Evolutionary conservation across 2,329 filamentous ascomycete genomes (phyloP).

Genomic region (Pestalotiopsis sp.): DNA sequence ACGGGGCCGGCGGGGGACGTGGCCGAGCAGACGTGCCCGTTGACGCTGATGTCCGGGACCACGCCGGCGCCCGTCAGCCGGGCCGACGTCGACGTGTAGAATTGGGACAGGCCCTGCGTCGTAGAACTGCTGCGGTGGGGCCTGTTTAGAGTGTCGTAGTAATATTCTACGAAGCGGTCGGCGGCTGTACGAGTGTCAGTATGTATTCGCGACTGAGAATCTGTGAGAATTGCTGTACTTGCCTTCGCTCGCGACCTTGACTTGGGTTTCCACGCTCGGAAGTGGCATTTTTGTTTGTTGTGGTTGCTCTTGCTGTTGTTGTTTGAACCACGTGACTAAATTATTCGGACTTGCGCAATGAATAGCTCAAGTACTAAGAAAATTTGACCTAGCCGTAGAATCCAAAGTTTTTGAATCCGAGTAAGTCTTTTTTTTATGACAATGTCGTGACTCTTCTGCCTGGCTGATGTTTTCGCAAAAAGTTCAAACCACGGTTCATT

Average conservation of each 20-base stretch:
- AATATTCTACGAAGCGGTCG: slow-evolving; percentile 71
- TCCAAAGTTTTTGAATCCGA: neutral
- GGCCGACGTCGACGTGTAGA: slow-evolving; percentile 67
- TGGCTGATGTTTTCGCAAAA: neutral
- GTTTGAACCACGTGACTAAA: neutral
- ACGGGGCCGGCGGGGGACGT: slow-evolving; percentile 43
- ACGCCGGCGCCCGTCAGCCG: slow-evolving; percentile 52
- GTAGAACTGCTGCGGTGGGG: slow-evolving; percentile 44
- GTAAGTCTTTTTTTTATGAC: neutral
- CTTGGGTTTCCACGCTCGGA: slow-evolving; percentile 28
- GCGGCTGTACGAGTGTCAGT: slow-evolving; percentile 54
- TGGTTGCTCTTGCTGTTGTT: neutral
- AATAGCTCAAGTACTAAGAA: neutral
- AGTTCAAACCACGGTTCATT: neutral
- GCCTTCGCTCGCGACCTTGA: slow-evolving; percentile 38
- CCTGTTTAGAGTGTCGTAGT: slow-evolving; percentile 74
- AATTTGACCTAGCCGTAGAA: neutral
- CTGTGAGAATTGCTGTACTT: slow-evolving; percentile 13
- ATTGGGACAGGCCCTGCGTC: slow-evolving; percentile 61
- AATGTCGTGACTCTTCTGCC: neutral
- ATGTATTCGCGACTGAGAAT: neutral
- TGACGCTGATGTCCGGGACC: slow-evolving; percentile 74
- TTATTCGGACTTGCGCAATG: neutral
- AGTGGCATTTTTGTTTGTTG: slow-evolving; percentile 22
- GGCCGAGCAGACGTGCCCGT: slow-evolving; percentile 64